These are phyloP conservation scores for Cyberlindnera veronae DNA, from an alignment of 805 yeast genomes.

Conservation along the genomic window DNA sequence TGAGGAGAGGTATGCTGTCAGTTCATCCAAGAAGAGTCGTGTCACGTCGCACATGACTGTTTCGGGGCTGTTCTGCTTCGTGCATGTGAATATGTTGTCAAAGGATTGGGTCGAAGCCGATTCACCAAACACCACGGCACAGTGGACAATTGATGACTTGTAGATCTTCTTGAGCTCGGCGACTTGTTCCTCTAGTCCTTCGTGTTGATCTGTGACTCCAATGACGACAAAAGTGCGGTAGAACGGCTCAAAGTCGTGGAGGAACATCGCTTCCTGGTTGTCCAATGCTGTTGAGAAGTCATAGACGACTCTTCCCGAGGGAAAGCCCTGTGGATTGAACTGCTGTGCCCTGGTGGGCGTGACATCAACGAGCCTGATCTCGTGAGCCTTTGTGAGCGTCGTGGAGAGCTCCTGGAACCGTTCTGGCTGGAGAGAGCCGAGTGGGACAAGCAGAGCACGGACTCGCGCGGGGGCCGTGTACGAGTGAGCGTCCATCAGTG, in stretches of 20 bases:
- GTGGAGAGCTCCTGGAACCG: constrained; percentile 39
- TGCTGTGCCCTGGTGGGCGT: constrained; percentile 54
- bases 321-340: constrained; percentile 84
- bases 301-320: constrained; percentile 68
- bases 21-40: constrained; percentile 53
- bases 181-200: constrained; percentile 28
- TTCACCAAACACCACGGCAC: constrained; percentile 46
- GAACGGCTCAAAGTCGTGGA: constrained; percentile 89
- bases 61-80: constrained; percentile 37
- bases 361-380: constrained; percentile 72
- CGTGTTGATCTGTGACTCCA: constrained; percentile 35
- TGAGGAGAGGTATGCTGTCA: constrained; percentile 69
- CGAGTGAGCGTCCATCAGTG: constrained; percentile 38
- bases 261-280: constrained; percentile 56
- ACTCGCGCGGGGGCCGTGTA: constrained; percentile 66
- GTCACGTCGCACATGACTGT: constrained; percentile 74
- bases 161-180: constrained; percentile 41
- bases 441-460: constrained; percentile 64
- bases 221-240: constrained; percentile 68
- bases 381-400: constrained; percentile 46
- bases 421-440: constrained; percentile 43
- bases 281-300: constrained; percentile 45
- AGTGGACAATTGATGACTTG: constrained; percentile 54
- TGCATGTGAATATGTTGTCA: constrained; percentile 6
- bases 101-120: neutral